phyloP scores from a whole-genome alignment of 257 asterid genomes.

The Nicotiana noctiflora region DNA sequence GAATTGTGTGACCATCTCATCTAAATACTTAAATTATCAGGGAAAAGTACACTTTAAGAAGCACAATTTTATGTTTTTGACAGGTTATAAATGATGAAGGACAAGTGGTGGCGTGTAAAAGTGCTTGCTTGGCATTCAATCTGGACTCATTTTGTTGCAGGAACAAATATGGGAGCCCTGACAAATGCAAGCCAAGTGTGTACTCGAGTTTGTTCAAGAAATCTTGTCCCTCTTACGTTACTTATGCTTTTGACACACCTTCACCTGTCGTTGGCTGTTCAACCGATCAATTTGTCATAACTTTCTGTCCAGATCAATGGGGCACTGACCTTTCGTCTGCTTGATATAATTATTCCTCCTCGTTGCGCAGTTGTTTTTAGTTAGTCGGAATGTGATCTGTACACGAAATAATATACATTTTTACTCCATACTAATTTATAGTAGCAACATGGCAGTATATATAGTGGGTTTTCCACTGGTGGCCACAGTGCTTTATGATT shows the following conservation, averaged over 20 bases:
- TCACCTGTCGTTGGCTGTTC: constrained; percentile 52
- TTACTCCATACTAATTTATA: too few species aligned
- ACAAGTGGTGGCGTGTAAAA: constrained; percentile 71
- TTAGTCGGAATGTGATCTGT: background rate
- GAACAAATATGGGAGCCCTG: constrained; percentile 55
- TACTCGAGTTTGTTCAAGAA: constrained; percentile 65
- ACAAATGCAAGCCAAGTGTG: constrained; percentile 48
- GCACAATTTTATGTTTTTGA: background rate
- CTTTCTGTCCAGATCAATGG: constrained; percentile 73
- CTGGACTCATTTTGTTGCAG: constrained; percentile 66
- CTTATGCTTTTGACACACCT: constrained; percentile 64
- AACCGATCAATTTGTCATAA: constrained; percentile 41
- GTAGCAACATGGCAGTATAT: too few species aligned
- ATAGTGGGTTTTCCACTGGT: background rate
- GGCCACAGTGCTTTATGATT: too few species aligned
- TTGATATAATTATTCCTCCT: background rate
- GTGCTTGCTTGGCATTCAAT: constrained; percentile 75
- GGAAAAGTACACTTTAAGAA: too few species aligned
- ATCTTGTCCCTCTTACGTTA: constrained; percentile 62
- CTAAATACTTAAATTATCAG: too few species aligned
- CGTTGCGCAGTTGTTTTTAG: background rate
- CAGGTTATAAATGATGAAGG: constrained; percentile 31
- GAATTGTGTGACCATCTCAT: background rate
- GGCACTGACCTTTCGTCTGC: constrained; percentile 17
- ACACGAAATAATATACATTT: background rate